Evolutionary conservation across 768 basidiomycete species (phyloP), one percentile per base, ranked within the genome.

Genomic region (Termitomyces titanicus): DNA sequence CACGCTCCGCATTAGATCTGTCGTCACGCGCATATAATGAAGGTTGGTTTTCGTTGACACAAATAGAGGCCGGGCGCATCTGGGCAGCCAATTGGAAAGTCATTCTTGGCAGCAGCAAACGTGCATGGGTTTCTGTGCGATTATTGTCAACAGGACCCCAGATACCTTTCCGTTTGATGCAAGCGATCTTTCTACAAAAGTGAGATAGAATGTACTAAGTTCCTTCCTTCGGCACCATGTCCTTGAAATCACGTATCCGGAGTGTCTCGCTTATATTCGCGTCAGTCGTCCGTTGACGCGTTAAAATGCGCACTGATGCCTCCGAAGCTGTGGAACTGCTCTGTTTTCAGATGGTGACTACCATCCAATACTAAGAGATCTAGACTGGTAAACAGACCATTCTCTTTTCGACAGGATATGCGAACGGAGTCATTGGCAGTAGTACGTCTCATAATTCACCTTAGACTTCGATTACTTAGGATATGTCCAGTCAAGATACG

Each of bases 241-340:
- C 60, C 35, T 38, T 62, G 37, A 57, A 56, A 45, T 47, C 49
- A 42, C 72, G 74, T 53, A 59, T 82, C 42, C 70, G 67, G 61
- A 80, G 83, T 59, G 84, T 93, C 57, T 89, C 89, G 49, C 83
- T 93, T 66, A 89, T 93, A 65, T 93, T 93, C 66, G 90, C 90
- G 89, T 91, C 61, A 47, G 86, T 77, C 22, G 35, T 43, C 39
- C 39, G 9, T 4, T 29, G 29, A 12, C 43, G 20, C 5, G 38
- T 37, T 39, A 37, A 0, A 42, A 24, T 12, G 11, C 7, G 22
- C 3, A 13, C 31, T 55, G 18, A 57, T 53, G 39, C 17, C 40
- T 48, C 29, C 40, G n/a, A 58, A 91, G 89, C 17, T 92, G 91
- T 67, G 91, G 91, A 65, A 94, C 92, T 3, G 91, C 92, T 39